These are phyloP conservation scores for Spergularia azorica DNA, from an alignment of 179 eudicot species.

Conservation along the genomic window DNA sequence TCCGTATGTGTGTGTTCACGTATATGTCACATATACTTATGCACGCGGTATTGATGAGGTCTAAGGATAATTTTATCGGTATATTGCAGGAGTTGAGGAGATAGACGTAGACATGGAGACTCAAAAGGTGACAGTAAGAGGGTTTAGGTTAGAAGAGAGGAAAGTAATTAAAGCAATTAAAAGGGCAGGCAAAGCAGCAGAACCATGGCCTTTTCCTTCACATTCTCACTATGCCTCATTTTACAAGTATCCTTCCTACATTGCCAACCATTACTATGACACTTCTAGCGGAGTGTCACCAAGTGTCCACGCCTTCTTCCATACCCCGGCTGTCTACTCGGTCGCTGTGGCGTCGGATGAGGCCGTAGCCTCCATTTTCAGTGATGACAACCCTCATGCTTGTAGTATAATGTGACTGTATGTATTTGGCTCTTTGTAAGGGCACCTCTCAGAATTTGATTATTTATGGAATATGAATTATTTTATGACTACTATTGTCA, in stretches of 20 bases:
- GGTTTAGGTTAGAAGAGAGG: slow-evolving; percentile 68
- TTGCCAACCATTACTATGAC: slow-evolving; percentile 72
- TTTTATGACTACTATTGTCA: too few species aligned
- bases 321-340: slow-evolving; percentile 80
- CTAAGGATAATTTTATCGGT: too few species aligned
- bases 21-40: too few species aligned
- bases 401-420: slow-evolving; percentile 63
- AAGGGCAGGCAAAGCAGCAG: slow-evolving; percentile 85
- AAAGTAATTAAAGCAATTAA: slow-evolving; percentile 85
- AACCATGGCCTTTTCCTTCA: slow-evolving; percentile 90
- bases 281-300: slow-evolving; percentile 55
- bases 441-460: not conserved
- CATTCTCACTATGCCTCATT: slow-evolving; percentile 75
- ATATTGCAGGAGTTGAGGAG: slow-evolving; percentile 65
- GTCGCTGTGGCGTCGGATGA: slow-evolving; percentile 84
- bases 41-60: too few species aligned
- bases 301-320: slow-evolving; percentile 73
- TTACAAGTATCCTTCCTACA: slow-evolving; percentile 75
- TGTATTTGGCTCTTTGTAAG: not conserved
- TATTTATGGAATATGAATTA: not conserved
- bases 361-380: slow-evolving; percentile 82
- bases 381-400: slow-evolving; percentile 95
- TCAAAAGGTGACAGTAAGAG: slow-evolving; percentile 68
- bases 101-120: slow-evolving; percentile 67
- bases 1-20: too few species aligned